A percentile compares a stretch with the other conserved stretches of the same genome.
Conservation (phyloP, 306 rosid species). For the Vigna angularis region DNA sequence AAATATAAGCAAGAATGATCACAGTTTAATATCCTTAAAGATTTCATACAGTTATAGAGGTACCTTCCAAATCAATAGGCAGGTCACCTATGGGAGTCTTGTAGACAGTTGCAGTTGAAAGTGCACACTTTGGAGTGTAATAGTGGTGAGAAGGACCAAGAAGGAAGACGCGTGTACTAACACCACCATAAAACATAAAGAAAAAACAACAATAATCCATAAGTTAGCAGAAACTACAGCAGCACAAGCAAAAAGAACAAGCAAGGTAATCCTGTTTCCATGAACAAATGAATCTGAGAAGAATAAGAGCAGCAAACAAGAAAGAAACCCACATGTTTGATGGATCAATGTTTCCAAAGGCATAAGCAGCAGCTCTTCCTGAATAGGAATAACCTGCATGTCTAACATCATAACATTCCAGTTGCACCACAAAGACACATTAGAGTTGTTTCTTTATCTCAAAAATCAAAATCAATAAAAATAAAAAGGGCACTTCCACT, state of each 20-base stretch:
- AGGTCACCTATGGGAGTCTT: constrained; percentile 95
- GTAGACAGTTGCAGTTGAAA: constrained; percentile 86
- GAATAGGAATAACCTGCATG: constrained; percentile 99
- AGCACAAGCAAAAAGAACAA: background rate
- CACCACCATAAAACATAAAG: constrained; percentile 30
- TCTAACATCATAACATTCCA: constrained; percentile 57
- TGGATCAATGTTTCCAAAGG: constrained; percentile 96
- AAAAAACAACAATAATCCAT: background rate
- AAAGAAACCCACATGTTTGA: constrained; percentile 70
- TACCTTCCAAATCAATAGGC: constrained; percentile 98
- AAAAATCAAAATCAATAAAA: background rate
- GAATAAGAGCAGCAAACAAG: constrained; percentile 16
- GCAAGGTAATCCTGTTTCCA: background rate
- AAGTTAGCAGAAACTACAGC: background rate
- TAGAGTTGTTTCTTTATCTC: constrained; percentile 18
- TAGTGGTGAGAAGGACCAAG: constrained; percentile 99
- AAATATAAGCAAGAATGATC: background rate
- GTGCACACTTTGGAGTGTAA: constrained; percentile 92
- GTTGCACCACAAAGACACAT: constrained; percentile 8
- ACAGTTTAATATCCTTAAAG: background rate
- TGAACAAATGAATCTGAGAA: background rate
- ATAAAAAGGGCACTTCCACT: constrained; percentile 42
- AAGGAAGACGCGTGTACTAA: constrained; percentile 88
- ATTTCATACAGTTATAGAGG: background rate
- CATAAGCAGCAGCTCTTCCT: constrained; percentile 97